Base-by-base conservation (phyloP, 352 stramenopile species). In the Aphanomyces astaci region DNA sequence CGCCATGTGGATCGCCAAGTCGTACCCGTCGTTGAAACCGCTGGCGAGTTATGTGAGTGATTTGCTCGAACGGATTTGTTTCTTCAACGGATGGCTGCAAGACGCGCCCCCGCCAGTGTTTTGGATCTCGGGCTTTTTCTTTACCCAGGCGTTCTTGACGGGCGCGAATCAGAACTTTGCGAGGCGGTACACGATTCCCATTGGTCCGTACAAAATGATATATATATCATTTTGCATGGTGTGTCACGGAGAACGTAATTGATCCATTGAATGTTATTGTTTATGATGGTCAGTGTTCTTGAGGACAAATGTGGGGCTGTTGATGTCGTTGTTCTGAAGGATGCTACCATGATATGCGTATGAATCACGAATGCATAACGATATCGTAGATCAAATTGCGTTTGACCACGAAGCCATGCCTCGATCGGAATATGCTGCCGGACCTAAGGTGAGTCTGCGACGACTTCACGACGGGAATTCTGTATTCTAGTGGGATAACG, bases 41-140 rank as follows among this genome's bases (percentile, higher is more conserved):
- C 72, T 98, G 10, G 79, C 77, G 10, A 90, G 85, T 71, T 97
- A 97, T 73, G 85, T 97, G 59, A 87, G 75, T 27, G 94, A 98
- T 56, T 72, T 98, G 30, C 73, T 98, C 48, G 87, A 95, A 63
- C 86, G 94, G 17, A 88, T 98, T 52, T 57, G 76, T 4, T 98
- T 98, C 63, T 96, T 97, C 56, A 78, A 78, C 68, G 83, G 86
- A 52, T 98, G 94, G 94, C 73, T 98, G 7, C 72, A 96, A 30
- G 78, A 92, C 57, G 90, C 88, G 22, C 79, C 90, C 13, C 93
- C 92, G 3, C 74, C 81, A 9, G 83, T 96, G 7, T 98, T 95
- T 74, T 98, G 94, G 94, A 85, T 98, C 63, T 95, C 83, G 22
- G 92, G 94, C 0, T 98, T 98, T 73, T 98, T 98, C 76, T 98